Percentiles rank a stretch among this genome's conserved stretches.
These are phyloP conservation scores for Chlorella sp. DNA, from an alignment of 139 green algal species.

Conservation along the genomic window DNA sequence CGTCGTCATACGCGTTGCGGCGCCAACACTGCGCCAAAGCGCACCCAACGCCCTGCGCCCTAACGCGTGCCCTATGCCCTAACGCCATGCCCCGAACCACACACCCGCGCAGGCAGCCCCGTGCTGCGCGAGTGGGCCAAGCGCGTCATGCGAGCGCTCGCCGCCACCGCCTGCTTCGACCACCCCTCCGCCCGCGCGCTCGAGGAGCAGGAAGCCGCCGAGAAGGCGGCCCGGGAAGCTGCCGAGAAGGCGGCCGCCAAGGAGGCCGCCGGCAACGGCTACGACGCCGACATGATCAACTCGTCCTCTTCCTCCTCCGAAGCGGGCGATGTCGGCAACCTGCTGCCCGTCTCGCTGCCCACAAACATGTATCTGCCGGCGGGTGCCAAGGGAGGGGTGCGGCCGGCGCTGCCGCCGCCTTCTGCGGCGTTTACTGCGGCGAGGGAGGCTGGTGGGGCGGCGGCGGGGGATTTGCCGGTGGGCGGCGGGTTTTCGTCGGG, in stretches of 20 bases:
- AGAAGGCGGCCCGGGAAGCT: not conserved
- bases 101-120: not conserved
- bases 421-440: too few relatives aligned
- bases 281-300: not conserved
- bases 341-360: not conserved
- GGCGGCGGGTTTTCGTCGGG: too few relatives aligned
- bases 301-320: not conserved
- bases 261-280: not conserved
- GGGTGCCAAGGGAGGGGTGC: not conserved
- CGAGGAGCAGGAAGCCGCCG: slow-evolving; percentile 1
- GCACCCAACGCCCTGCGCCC: too few relatives aligned
- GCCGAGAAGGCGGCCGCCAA: not conserved
- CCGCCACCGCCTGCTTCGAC: slow-evolving; percentile 8
- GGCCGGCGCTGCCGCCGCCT: not conserved
- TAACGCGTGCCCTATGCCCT: not conserved
- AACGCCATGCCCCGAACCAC: not conserved
- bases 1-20: too few relatives aligned
- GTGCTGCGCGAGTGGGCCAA: slow-evolving; percentile 36
- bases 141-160: slow-evolving; percentile 26
- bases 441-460: too few relatives aligned
- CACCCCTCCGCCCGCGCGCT: slow-evolving; percentile 11
- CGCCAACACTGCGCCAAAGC: too few relatives aligned
- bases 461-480: too few relatives aligned
- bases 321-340: not conserved
- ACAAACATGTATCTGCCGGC: slow-evolving; percentile 1